phyloP scores from a whole-genome alignment of 495 filamentous ascomycete genomes.

The Xylaria flabelliformis region DNA sequence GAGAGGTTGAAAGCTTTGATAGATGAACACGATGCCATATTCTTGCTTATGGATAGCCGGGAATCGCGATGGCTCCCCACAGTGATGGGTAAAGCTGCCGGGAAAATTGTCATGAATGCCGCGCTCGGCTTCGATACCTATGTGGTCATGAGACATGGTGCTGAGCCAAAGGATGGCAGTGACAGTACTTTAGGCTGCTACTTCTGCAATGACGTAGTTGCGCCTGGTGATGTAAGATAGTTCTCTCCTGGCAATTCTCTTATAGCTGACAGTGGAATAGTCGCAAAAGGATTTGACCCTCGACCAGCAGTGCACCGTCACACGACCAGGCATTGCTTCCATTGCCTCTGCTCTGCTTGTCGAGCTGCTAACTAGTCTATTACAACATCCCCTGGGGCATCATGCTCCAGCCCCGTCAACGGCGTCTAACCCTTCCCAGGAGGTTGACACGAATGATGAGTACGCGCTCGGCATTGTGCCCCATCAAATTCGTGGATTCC shows the following conservation, averaged over 20 bases:
- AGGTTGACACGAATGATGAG: slow-evolving; percentile 59
- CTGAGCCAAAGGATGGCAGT: slow-evolving; percentile 56
- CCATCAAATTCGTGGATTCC: slow-evolving; percentile 91
- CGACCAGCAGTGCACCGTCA: slow-evolving; percentile 98
- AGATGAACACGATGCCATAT: slow-evolving; percentile 88
- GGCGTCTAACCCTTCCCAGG: slow-evolving; percentile 46
- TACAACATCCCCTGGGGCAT: slow-evolving; percentile 79
- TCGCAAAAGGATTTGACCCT: slow-evolving; percentile 92
- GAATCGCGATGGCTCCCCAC: slow-evolving; percentile 97
- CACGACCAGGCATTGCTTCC: slow-evolving; percentile 87
- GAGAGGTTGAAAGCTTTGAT: slow-evolving; percentile 75
- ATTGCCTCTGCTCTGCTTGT: slow-evolving; percentile 93
- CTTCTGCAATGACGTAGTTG: slow-evolving; percentile 98
- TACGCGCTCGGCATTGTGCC: slow-evolving; percentile 89
- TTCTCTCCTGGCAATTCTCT: slow-evolving; percentile 10
- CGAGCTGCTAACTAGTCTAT: slow-evolving; percentile 83
- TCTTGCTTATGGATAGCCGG: slow-evolving; percentile 94
- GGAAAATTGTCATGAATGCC: slow-evolving; percentile 95
- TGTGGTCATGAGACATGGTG: slow-evolving; percentile 94
- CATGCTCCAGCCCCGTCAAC: slow-evolving; percentile 61
- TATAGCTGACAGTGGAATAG: slow-evolving; percentile 60
- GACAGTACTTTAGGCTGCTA: slow-evolving; percentile 85
- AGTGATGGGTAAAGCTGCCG: slow-evolving; percentile 90
- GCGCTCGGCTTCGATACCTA: slow-evolving; percentile 96
- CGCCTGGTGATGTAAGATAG: slow-evolving; percentile 83